Evolutionary conservation across 2,329 filamentous ascomycete genomes (phyloP).

Genomic region (Ilyonectria destructans): DNA sequence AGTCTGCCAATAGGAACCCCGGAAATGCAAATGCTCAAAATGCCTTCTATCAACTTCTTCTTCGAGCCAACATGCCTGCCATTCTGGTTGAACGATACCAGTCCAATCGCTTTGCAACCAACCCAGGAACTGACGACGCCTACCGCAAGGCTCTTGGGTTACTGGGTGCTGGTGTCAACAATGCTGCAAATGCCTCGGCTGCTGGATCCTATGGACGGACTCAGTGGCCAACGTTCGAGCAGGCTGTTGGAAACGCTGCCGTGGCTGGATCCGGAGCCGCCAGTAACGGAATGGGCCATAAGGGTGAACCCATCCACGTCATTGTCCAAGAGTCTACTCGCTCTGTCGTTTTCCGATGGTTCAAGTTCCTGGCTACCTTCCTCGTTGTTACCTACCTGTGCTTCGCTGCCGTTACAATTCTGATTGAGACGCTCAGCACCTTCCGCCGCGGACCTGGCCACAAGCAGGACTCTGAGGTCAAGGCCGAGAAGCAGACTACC

Average conservation of each 20-base stretch:
- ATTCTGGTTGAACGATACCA: slow-evolving; percentile 94
- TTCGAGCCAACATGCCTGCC: slow-evolving; percentile 93
- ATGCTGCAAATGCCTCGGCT: slow-evolving; percentile 42
- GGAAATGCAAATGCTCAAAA: slow-evolving; percentile 90
- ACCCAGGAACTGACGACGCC: slow-evolving; percentile 81
- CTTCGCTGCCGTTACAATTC: slow-evolving; percentile 83
- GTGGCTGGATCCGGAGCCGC: slow-evolving; percentile 41
- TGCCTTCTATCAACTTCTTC: slow-evolving; percentile 91
- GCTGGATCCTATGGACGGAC: slow-evolving; percentile 44
- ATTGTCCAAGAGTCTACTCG: slow-evolving; percentile 93
- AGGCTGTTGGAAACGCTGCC: slow-evolving; percentile 50
- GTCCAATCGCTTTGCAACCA: slow-evolving; percentile 87
- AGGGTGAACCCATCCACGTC: slow-evolving; percentile 92
- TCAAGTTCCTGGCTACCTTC: slow-evolving; percentile 89
- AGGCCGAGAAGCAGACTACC: slow-evolving; percentile 92
- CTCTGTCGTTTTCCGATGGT: slow-evolving; percentile 88
- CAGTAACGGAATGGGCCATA: slow-evolving; percentile 72
- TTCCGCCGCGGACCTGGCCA: slow-evolving; percentile 83
- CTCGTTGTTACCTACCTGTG: slow-evolving; percentile 84
- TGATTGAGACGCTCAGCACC: slow-evolving; percentile 85
- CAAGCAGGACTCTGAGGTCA: slow-evolving; percentile 85
- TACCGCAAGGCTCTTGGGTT: slow-evolving; percentile 81
- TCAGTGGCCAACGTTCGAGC: slow-evolving; percentile 52
- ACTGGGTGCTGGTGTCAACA: slow-evolving; percentile 52
- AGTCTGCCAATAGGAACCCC: slow-evolving; percentile 94